These are phyloP conservation scores for Kluyveromyces aestuarii DNA, from an alignment of 805 yeast species.

Conservation along the genomic window DNA sequence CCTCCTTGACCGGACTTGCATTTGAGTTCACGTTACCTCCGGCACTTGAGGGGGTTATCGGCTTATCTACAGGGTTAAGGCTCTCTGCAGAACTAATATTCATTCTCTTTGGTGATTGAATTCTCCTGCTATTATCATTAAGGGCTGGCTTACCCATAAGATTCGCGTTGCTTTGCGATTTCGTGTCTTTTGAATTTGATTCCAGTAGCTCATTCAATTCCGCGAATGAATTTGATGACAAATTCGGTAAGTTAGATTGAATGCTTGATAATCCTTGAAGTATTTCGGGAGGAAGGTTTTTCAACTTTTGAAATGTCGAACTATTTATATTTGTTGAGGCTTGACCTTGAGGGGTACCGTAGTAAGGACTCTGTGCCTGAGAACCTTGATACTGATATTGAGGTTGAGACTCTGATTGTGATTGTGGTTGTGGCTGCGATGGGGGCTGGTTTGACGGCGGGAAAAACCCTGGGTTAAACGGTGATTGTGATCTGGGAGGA, in stretches of 20 bases:
- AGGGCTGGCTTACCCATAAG: neutral
- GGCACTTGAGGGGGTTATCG: constrained; percentile 2
- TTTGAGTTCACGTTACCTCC: neutral
- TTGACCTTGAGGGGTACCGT: neutral
- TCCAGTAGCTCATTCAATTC: constrained; percentile 1
- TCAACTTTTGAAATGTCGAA: constrained; percentile 9
- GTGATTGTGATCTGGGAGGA: constrained; percentile 18
- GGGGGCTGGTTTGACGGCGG: constrained; percentile 3
- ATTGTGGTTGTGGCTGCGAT: constrained; percentile 2
- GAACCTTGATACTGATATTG: constrained; percentile 4
- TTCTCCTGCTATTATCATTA: neutral
- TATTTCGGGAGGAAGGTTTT: constrained; percentile 14
- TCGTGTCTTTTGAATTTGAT: neutral
- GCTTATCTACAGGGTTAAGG: neutral
- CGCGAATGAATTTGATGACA: constrained; percentile 5
- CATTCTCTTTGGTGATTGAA: constrained; percentile 5
- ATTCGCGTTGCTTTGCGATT: neutral
- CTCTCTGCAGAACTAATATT: constrained; percentile 1
- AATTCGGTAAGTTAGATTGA: constrained; percentile 11
- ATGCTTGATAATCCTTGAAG: constrained; percentile 12
- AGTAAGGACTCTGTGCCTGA: constrained; percentile 3
- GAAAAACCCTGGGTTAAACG: constrained; percentile 3
- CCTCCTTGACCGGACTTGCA: neutral
- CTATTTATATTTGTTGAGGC: neutral
- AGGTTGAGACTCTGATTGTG: constrained; percentile 4